Conservation (phyloP, 2,329 filamentous ascomycete genomes). For the Colletotrichum acutatum region DNA sequence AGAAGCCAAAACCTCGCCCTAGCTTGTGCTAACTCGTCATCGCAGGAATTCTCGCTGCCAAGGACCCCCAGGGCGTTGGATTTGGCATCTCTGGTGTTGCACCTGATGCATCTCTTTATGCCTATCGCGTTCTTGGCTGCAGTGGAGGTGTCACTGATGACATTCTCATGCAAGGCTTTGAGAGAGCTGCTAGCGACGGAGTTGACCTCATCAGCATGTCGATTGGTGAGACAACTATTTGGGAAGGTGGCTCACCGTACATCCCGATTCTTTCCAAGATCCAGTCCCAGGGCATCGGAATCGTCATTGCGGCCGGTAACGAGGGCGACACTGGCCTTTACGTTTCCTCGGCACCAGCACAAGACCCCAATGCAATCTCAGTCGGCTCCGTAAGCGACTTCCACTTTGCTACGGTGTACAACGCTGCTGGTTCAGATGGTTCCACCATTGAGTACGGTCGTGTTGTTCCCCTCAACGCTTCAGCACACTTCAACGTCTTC, state of each 20-base stretch:
- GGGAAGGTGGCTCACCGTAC: slow-evolving; percentile 25
- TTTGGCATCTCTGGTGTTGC: slow-evolving; percentile 41
- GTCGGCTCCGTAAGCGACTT: slow-evolving; percentile 24
- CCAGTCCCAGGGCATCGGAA: slow-evolving; percentile 24
- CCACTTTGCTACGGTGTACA: slow-evolving; percentile 21
- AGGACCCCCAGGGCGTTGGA: slow-evolving; percentile 15
- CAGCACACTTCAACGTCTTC: slow-evolving; percentile 16
- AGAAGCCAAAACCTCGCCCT: neutral
- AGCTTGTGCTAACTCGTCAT: neutral
- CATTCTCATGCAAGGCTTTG: slow-evolving; percentile 24
- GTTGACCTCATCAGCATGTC: slow-evolving; percentile 31
- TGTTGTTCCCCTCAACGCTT: slow-evolving; percentile 8
- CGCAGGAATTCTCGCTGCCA: slow-evolving; percentile 17
- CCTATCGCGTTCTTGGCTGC: slow-evolving; percentile 36
- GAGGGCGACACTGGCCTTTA: slow-evolving; percentile 23
- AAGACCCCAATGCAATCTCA: slow-evolving; percentile 15
- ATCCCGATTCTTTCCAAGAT: slow-evolving; percentile 19
- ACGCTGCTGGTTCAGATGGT: slow-evolving; percentile 24
- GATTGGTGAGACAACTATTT: slow-evolving; percentile 18
- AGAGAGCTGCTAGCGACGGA: slow-evolving; percentile 19
- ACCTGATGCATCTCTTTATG: slow-evolving; percentile 42
- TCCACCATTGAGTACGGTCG: slow-evolving; percentile 22
- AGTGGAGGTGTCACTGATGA: slow-evolving; percentile 21
- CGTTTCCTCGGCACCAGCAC: slow-evolving; percentile 13
- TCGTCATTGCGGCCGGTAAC: slow-evolving; percentile 24